Percentiles rank a stretch among this genome's conserved stretches.
Conservation (phyloP, 805 yeast genomes). For the Candida michaelii region DNA sequence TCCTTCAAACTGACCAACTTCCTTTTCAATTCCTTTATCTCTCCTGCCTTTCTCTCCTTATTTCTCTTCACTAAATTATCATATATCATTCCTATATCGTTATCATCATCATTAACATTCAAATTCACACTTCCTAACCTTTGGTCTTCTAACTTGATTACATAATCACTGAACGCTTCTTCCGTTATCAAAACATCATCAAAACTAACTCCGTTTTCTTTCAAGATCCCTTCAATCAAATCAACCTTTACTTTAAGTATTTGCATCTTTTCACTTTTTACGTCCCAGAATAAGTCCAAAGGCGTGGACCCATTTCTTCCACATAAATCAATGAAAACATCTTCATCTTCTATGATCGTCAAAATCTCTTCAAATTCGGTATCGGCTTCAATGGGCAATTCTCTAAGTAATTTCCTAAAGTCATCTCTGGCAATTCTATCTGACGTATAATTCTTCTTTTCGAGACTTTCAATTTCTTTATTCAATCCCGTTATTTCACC, state of each 20-base stretch:
- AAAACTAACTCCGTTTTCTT: conserved; percentile 9
- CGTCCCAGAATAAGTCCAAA: conserved; percentile 73
- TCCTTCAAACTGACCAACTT: conserved; percentile 12
- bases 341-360: conserved; percentile 51
- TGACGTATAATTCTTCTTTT: conserved; percentile 45
- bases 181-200: conserved; percentile 17
- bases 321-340: conserved; percentile 56
- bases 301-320: conserved; percentile 82
- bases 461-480: conserved; percentile 21
- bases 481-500: conserved; percentile 20
- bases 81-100: conserved; percentile 28
- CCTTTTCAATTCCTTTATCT: conserved; percentile 12
- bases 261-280: conserved; percentile 61
- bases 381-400: conserved; percentile 47
- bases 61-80: conserved; percentile 27
- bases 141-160: conserved; percentile 27
- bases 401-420: conserved; percentile 48
- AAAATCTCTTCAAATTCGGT: conserved; percentile 60
- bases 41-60: conserved; percentile 16
- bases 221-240: conserved; percentile 50
- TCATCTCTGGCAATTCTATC: conserved; percentile 69
- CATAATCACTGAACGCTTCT: not conserved
- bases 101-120: conserved; percentile 16
- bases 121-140: conserved; percentile 26
- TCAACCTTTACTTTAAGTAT: conserved; percentile 58